A percentile compares a stretch with the other conserved stretches of the same genome.
Conservation (phyloP, 495 filamentous ascomycete genomes). For the Hypoxylon subgilvum region DNA sequence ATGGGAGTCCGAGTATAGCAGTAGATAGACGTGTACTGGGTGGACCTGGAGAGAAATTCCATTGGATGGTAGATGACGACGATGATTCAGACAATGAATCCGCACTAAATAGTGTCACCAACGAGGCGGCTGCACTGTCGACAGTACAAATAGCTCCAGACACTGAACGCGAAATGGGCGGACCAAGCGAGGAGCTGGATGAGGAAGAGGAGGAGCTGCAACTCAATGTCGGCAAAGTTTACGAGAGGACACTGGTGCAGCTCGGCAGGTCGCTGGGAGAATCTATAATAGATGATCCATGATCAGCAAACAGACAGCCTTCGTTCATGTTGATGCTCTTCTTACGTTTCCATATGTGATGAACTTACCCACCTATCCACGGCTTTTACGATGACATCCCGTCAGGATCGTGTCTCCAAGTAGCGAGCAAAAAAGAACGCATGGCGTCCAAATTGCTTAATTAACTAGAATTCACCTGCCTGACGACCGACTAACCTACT, state of each 20-base stretch:
- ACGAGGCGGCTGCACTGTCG: background rate
- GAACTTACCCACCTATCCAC: background rate
- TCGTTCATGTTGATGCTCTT: no score
- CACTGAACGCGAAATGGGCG: conserved; percentile 20
- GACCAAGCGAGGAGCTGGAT: conserved; percentile 42
- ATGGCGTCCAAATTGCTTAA: no score
- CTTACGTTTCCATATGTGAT: no score
- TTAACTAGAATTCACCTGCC: no score
- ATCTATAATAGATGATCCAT: conserved; percentile 22
- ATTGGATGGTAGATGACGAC: conserved; percentile 39
- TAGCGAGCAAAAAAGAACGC: no score
- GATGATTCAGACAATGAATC: conserved; percentile 28
- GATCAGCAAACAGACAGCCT: no score
- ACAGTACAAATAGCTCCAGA: conserved; percentile 7
- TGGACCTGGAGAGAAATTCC: conserved; percentile 28
- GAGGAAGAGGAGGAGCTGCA: conserved; percentile 52
- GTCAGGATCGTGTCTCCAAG: no score
- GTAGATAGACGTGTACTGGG: background rate
- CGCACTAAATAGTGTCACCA: background rate
- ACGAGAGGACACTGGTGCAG: conserved; percentile 76
- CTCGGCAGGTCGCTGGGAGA: conserved; percentile 66
- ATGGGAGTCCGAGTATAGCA: conserved; percentile 10
- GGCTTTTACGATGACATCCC: no score
- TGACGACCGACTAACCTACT: no score
- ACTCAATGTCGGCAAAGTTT: conserved; percentile 76